These are phyloP conservation scores for Crotalaria pallida DNA, from an alignment of 306 rosid species.

Conservation along the genomic window DNA sequence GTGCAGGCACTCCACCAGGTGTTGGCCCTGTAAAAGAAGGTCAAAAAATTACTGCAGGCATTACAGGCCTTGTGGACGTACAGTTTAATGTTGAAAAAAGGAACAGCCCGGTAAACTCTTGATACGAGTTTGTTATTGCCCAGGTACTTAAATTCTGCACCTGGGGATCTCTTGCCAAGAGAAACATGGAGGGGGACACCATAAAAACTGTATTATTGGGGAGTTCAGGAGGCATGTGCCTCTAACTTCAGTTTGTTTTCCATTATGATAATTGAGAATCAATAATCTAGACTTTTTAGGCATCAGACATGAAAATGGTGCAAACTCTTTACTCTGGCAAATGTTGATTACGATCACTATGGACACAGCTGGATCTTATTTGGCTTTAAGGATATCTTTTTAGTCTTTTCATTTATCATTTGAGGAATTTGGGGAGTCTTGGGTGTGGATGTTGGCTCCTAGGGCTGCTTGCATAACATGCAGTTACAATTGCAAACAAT, in stretches of 20 bases:
- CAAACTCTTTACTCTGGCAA: background rate
- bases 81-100: slow-evolving; percentile 63
- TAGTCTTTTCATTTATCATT: background rate
- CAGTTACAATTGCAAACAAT: background rate
- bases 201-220: background rate
- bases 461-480: background rate
- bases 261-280: slow-evolving; percentile 6
- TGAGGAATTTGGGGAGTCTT: background rate
- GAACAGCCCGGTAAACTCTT: slow-evolving; percentile 25
- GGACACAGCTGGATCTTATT: background rate
- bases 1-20: slow-evolving; percentile 89
- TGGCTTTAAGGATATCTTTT: background rate
- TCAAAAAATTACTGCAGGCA: slow-evolving; percentile 81
- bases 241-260: background rate
- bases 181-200: background rate
- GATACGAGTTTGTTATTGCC: background rate
- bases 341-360: background rate
- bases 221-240: background rate
- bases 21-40: slow-evolving; percentile 94
- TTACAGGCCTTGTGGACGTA: slow-evolving; percentile 69
- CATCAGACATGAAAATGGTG: background rate
- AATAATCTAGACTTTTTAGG: slow-evolving; percentile 4
- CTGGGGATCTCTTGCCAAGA: background rate
- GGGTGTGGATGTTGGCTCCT: background rate
- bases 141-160: background rate